Conservation (phyloP, 2,329 filamentous ascomycete genomes). For the Phialophora tarda region DNA sequence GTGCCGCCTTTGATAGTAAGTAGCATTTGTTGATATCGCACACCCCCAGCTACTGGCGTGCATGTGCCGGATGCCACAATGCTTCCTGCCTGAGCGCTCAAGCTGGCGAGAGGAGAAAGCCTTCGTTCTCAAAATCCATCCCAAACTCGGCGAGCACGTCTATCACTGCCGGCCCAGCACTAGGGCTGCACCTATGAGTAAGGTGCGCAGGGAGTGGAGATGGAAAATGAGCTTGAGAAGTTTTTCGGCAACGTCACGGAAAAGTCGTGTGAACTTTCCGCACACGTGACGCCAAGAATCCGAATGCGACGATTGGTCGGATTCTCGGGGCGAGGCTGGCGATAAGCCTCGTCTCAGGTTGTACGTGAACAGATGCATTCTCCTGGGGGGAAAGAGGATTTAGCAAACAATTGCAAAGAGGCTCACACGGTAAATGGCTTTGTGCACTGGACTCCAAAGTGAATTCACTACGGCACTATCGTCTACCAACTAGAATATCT, state of each 20-base stretch:
- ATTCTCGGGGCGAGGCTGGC: neutral
- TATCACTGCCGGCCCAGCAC: neutral
- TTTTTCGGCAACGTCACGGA: neutral
- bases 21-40: too few relatives aligned
- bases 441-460: neutral
- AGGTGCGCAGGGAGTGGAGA: neutral
- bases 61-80: neutral
- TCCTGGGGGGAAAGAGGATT: too few relatives aligned
- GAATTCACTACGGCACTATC: neutral
- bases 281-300: neutral
- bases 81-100: neutral
- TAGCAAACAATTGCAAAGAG: neutral
- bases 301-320: neutral
- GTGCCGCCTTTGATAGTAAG: too few relatives aligned
- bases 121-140: neutral
- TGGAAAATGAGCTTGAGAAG: neutral
- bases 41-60: neutral
- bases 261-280: neutral
- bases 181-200: neutral
- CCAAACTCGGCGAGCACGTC: neutral
- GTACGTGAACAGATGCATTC: neutral
- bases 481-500: constrained; percentile 16
- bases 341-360: neutral
- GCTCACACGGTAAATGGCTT: neutral
- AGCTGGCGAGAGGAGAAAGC: neutral